Conservation (phyloP, 2,329 filamentous ascomycete species). For the Ambrosiella xylebori region DNA sequence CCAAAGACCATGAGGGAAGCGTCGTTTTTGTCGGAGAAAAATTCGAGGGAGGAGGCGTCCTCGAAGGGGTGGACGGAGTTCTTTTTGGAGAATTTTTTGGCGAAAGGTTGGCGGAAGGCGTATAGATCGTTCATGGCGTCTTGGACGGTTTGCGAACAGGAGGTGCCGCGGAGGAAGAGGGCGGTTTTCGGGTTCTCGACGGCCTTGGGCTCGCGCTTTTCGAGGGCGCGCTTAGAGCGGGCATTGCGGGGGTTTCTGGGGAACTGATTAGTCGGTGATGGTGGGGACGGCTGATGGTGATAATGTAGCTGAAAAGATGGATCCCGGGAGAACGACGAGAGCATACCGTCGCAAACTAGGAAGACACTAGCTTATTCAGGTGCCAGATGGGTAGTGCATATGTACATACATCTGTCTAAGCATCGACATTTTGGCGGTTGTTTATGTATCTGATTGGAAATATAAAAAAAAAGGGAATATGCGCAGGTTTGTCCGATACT, state of each 20-base stretch:
- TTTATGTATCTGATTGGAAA: not conserved
- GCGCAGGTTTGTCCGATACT: not conserved
- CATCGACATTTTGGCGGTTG: constrained; percentile 9
- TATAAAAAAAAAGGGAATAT: not conserved
- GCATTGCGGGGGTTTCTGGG: constrained; percentile 48
- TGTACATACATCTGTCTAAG: constrained; percentile 13
- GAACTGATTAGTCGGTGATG: not conserved
- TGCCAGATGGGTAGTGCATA: not conserved
- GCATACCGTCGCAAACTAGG: no score
- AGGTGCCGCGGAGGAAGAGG: constrained; percentile 76
- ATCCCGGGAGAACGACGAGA: no score
- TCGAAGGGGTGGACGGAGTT: constrained; percentile 92
- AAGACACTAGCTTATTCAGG: not conserved
- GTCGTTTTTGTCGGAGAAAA: constrained; percentile 95
- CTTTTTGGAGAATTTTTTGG: constrained; percentile 91
- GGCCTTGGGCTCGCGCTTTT: constrained; percentile 77
- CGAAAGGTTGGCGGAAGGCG: constrained; percentile 66
- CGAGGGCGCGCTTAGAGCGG: constrained; percentile 85
- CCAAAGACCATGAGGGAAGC: constrained; percentile 71
- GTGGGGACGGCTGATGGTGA: not conserved
- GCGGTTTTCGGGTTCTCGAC: constrained; percentile 81
- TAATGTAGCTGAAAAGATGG: not conserved
- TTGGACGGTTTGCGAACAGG: constrained; percentile 66
- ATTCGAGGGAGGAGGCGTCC: constrained; percentile 71
- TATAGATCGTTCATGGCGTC: constrained; percentile 73